Conservation (phyloP, 495 filamentous ascomycete genomes). For the Beverwykella pulmonaria region DNA sequence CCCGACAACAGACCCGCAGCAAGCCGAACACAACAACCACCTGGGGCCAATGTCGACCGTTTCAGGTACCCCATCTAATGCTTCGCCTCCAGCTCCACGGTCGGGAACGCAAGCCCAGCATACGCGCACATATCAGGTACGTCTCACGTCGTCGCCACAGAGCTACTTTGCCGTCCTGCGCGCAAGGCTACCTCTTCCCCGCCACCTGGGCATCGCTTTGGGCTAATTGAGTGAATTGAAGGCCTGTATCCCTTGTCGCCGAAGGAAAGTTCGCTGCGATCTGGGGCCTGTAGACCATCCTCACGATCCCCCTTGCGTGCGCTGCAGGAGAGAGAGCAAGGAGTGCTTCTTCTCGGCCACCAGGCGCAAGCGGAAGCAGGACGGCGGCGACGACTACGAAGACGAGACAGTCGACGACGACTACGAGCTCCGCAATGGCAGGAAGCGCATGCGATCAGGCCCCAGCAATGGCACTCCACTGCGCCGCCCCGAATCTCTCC, state of each 20-base stretch:
- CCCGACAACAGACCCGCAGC: constrained; percentile 18
- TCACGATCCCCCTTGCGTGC: constrained; percentile 88
- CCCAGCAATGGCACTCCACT: constrained; percentile 15
- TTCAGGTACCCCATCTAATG: constrained; percentile 26
- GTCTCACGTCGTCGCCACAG: no score
- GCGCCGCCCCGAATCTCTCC: constrained; percentile 25
- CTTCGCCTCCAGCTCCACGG: constrained; percentile 27
- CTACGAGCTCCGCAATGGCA: constrained; percentile 47
- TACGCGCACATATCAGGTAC: constrained; percentile 35
- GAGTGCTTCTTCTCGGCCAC: constrained; percentile 98
- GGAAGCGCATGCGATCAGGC: constrained; percentile 43
- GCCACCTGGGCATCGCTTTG: no score
- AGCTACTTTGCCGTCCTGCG: no score
- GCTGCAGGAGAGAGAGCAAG: constrained; percentile 90
- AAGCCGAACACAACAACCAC: constrained; percentile 30
- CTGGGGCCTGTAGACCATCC: constrained; percentile 93
- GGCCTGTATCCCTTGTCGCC: constrained; percentile 82
- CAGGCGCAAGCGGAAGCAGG: constrained; percentile 82
- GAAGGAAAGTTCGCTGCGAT: constrained; percentile 91
- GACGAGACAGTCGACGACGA: constrained; percentile 38
- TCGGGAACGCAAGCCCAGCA: constrained; percentile 3
- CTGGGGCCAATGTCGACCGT: constrained; percentile 30
- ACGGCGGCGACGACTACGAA: constrained; percentile 56
- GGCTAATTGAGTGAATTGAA: no score
- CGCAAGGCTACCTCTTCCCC: no score